These are phyloP conservation scores for Moricandia arvensis DNA, from an alignment of 345 rosid genomes.

Conservation along the genomic window DNA sequence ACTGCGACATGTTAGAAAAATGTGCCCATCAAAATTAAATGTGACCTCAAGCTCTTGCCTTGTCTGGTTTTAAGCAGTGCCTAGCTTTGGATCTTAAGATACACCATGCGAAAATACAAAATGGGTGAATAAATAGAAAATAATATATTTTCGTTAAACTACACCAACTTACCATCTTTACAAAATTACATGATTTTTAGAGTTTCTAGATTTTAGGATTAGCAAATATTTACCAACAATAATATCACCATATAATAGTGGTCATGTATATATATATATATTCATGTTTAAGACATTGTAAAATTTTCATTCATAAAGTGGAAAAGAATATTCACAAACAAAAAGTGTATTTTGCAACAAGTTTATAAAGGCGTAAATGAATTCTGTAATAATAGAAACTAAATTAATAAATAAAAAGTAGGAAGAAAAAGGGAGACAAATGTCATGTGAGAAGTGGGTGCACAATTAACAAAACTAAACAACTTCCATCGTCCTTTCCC, in stretches of 20 bases:
- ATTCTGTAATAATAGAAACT: not conserved
- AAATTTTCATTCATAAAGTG: not conserved
- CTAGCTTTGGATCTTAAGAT: not conserved
- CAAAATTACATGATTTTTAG: too few relatives aligned
- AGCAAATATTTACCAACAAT: not conserved
- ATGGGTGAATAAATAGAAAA: not conserved
- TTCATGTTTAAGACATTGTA: not conserved
- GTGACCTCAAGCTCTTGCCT: not conserved
- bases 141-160: too few relatives aligned
- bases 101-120: not conserved
- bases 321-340: not conserved
- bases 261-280: not conserved
- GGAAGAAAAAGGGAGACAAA: conserved; percentile 19
- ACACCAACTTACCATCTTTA: too few relatives aligned
- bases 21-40: not conserved
- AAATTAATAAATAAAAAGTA: not conserved
- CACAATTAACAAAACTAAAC: conserved; percentile 17
- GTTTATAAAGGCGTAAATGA: too few relatives aligned
- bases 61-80: not conserved
- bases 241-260: not conserved
- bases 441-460: conserved; percentile 13
- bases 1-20: not conserved
- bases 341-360: not conserved
- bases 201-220: not conserved
- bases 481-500: not conserved